A percentile compares a stretch with the other conserved stretches of the same genome.
phyloP scores from a whole-genome alignment of 768 basidiomycete species.

The Russula compacta region DNA sequence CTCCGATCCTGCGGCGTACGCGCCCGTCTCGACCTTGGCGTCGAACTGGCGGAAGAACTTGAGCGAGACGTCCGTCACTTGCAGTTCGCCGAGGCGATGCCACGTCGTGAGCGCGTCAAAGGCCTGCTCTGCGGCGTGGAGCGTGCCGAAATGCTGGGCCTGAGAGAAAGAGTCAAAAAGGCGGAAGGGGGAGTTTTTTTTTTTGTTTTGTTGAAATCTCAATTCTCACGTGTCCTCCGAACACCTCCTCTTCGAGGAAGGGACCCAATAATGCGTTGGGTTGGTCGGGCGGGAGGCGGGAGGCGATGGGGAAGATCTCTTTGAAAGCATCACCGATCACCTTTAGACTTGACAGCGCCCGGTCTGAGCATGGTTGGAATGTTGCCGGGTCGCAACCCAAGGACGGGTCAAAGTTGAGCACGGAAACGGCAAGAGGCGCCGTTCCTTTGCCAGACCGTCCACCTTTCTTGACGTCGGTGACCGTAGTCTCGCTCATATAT shows the following conservation, averaged over 20 bases:
- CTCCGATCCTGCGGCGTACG: background rate
- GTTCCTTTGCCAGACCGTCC: conserved; percentile 12
- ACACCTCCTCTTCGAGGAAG: conserved; percentile 2
- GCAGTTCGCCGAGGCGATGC: background rate
- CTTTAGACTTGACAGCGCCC: conserved; percentile 8
- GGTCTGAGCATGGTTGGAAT: conserved; percentile 15
- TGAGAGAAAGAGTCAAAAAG: background rate
- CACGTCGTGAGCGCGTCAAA: conserved; percentile 4
- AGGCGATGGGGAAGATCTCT: background rate
- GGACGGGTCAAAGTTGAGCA: conserved; percentile 13
- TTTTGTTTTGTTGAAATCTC: too few species aligned
- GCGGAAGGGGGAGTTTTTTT: too few species aligned
- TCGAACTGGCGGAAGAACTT: conserved; percentile 8
- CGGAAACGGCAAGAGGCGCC: background rate
- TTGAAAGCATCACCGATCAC: conserved; percentile 6
- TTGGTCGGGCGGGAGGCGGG: background rate
- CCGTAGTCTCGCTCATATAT: conserved; percentile 10
- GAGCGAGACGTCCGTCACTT: conserved; percentile 4
- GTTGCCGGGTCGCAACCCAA: conserved; percentile 12
- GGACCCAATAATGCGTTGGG: background rate
- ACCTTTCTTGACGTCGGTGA: conserved; percentile 1
- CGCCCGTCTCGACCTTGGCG: background rate
- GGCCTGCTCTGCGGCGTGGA: conserved; percentile 1
- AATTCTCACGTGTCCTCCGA: conserved; percentile 5
- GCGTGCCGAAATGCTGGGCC: conserved; percentile 7